phyloP scores from a whole-genome alignment of 2,329 filamentous ascomycete genomes.

The Stylonectria norvegica region DNA sequence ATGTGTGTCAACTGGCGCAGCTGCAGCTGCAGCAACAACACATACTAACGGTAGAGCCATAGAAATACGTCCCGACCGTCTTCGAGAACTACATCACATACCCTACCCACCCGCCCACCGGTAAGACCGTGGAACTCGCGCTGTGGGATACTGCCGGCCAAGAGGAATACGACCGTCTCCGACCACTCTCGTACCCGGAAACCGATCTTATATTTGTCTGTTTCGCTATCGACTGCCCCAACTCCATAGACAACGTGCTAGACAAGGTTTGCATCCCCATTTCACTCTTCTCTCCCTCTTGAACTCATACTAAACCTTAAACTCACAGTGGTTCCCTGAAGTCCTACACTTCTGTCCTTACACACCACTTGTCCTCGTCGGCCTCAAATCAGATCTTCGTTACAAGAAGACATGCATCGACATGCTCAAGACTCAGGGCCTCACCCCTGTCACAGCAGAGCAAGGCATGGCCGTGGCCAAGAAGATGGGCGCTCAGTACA shows the following conservation, averaged over 20 bases:
- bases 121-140: slow-evolving; percentile 93
- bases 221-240: slow-evolving; percentile 98
- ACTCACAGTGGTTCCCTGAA: slow-evolving; percentile 91
- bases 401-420: slow-evolving; percentile 96
- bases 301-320: slow-evolving; percentile 4
- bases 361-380: slow-evolving; percentile 91
- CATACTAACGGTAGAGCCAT: slow-evolving; percentile 6
- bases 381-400: slow-evolving; percentile 94
- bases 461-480: slow-evolving; percentile 84
- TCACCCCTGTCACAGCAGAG: slow-evolving; percentile 89
- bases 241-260: slow-evolving; percentile 96
- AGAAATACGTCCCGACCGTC: slow-evolving; percentile 99
- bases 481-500: slow-evolving; percentile 93
- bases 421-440: slow-evolving; percentile 94
- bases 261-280: slow-evolving; percentile 70
- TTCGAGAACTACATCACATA: slow-evolving; percentile 99
- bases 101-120: slow-evolving; percentile 79
- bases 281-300: slow-evolving; percentile 23
- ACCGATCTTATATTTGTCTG: slow-evolving; percentile 98
- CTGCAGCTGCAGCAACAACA: too few relatives aligned
- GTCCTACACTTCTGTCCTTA: slow-evolving; percentile 98
- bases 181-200: slow-evolving; percentile 94
- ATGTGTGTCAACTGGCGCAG: background rate
- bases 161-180: slow-evolving; percentile 95
- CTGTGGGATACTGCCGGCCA: slow-evolving; percentile 98